Base-by-base conservation (phyloP, 2,329 filamentous ascomycete species). In the Ophiocordyceps camponoti-saundersi region DNA sequence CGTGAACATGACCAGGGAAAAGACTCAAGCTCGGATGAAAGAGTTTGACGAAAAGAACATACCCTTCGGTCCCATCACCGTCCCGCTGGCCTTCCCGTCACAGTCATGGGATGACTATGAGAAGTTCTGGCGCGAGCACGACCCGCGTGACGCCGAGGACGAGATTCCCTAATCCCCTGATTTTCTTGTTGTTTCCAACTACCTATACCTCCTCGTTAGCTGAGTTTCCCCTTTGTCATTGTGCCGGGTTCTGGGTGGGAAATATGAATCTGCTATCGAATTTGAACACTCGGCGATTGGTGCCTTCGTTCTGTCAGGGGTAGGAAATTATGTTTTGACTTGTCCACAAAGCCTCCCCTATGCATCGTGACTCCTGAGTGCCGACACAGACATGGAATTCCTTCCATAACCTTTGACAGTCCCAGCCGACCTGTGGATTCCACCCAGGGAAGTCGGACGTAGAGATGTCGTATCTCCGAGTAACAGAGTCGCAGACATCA, bases 51-150 rank as follows among this genome's bases (percentile, higher is more conserved):
- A 69, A 16, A 60, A 61, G 13, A 68, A 68, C 0, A 55, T 68
- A 0, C 59, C 68, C 0, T 67, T 80, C 5, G 56, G 64, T 1
- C 76, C 76, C 0, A 67, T 80, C 34, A 80, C 77, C 0, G 61
- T 64, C 1, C 73, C 74, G 1, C 52, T 73, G 21, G 59, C 64
- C n/a, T 68, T 76, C 23, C 66, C 70, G 36, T 57, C 72, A 0
- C 65, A 74, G 57, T 64, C 55, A 0, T 63, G 70, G 42, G 69
- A 75, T 12, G 65, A 75, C 1, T 76, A 74, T 49, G 54, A 67
- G 1, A 52, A 58, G 23, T 59, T 48, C 15, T 61, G 59, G 59
- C 30, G 44, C 4, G 30, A 48, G 13, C 46, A 58, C 40, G 57
- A 58, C 18, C 57, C 59, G 1, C 52, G 59, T 2, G 59, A 61